These are phyloP conservation scores for Monilinia aucupariae DNA, from an alignment of 2,329 filamentous ascomycete species.

Conservation along the genomic window DNA sequence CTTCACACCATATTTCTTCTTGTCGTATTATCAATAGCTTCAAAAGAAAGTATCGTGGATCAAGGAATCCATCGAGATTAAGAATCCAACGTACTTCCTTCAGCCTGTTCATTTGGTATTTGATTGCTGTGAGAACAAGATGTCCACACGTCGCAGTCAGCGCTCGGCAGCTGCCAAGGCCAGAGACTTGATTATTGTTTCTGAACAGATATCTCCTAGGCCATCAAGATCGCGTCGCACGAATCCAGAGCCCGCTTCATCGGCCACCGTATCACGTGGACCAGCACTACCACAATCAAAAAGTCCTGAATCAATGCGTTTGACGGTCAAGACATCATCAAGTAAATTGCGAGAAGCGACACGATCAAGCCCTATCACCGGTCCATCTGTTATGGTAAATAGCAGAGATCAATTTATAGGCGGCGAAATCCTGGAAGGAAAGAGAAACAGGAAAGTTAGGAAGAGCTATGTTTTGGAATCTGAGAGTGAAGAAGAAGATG, in stretches of 20 bases:
- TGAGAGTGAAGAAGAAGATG: constrained; percentile 38
- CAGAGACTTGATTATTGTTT: constrained; percentile 32
- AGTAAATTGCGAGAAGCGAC: constrained; percentile 35
- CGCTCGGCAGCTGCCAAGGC: constrained; percentile 31
- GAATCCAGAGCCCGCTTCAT: constrained; percentile 26
- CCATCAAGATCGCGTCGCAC: constrained; percentile 31
- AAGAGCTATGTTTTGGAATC: constrained; percentile 44
- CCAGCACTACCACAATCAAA: constrained; percentile 25
- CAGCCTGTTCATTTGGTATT: constrained; percentile 9
- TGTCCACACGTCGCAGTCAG: constrained; percentile 32
- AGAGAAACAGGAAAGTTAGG: constrained; percentile 32
- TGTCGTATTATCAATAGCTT: constrained; percentile 13
- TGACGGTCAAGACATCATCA: constrained; percentile 35
- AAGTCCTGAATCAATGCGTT: constrained; percentile 31
- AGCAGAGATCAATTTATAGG: constrained; percentile 30
- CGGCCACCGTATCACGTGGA: constrained; percentile 34
- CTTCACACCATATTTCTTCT: constrained; percentile 1
- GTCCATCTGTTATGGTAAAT: constrained; percentile 21
- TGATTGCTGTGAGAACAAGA: constrained; percentile 20
- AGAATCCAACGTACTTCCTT: constrained; percentile 3
- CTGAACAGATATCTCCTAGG: constrained; percentile 25
- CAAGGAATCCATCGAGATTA: constrained; percentile 14
- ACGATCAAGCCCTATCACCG: constrained; percentile 24
- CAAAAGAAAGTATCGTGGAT: constrained; percentile 7
- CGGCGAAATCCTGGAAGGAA: constrained; percentile 33